A percentile compares a stretch with the other conserved stretches of the same genome.
Conservation (phyloP, 345 rosid genomes). For the sweet orange (Citrus sinensis) region DVS_A1.0 CM039163.1:2804001-2804500, state of each 20-base stretch:
- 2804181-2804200: constrained; percentile 17
- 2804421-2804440: constrained; percentile 86
- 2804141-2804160: constrained; percentile 89
- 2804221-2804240: neutral
- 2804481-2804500: neutral
- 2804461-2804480: neutral
- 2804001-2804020: constrained; percentile 79
- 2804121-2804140: constrained; percentile 74
- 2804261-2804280: constrained; percentile 11
- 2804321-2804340: constrained; percentile 79
- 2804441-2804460: neutral
- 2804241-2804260: constrained; percentile 9
- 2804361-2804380: constrained; percentile 67
- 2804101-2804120: constrained; percentile 73
- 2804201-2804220: neutral
- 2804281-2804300: constrained; percentile 63
- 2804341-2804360: constrained; percentile 61
- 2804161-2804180: constrained; percentile 74
- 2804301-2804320: constrained; percentile 94
- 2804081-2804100: constrained; percentile 38
- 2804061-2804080: neutral
- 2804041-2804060: neutral
- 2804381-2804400: constrained; percentile 72
- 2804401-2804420: constrained; percentile 73
- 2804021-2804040: constrained; percentile 1